Evolutionary conservation across 2,329 filamentous ascomycete genomes (phyloP), one percentile per base, ranked within the genome.

Genomic region (Intubia oerlemansii): DNA sequence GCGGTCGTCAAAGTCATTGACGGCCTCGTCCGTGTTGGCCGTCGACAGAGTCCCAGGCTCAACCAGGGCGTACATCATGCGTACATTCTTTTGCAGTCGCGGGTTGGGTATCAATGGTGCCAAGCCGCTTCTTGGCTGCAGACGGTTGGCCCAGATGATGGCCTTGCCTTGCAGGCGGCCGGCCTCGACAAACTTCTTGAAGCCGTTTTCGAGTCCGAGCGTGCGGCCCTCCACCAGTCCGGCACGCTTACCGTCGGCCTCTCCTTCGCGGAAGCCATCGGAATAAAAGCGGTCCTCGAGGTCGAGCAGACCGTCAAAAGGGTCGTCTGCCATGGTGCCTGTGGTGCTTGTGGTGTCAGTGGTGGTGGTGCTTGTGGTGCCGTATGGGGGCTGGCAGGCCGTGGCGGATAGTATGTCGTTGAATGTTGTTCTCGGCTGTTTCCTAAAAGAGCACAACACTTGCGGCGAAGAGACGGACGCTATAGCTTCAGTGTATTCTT

Each of bases 161-260:
- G 80, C 70, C 42, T 70, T 73, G 25, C 81, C 79, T 41, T 85
- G 74, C 18, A 95, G 51, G 33, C 63, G 62, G 3, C 85, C 85
- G 47, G 81, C 66, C 36, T 81, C 73, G 24, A 77, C 46, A 44
- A 90, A 93, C 52, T 92, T 95, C 42, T 92, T 80, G 41, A 88
- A 95, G 1, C 84, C 85, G 38, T 84, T 88, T 46, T 90, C 77
- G 24, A 95, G 66, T 1, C 85, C 88, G 45, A 95, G 81, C 13
- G 81, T 67, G 29, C 82, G 77, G 35, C 88, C 88, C 59, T 98
- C 88, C 38, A 80, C 69, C 33, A 73, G 71, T 22, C 88, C 88
- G 18, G 79, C 74, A 34, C 63, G 62, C 23, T 67, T 57, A 34
- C 88, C 88, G 50, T 92, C 85, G 23, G 60, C 53, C 27, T 68